Percentiles rank a stretch among this genome's conserved stretches.
These are phyloP conservation scores for Aureobasidium sp. DNA, from an alignment of 2,329 filamentous ascomycete genomes.

Conservation along the genomic window DNA sequence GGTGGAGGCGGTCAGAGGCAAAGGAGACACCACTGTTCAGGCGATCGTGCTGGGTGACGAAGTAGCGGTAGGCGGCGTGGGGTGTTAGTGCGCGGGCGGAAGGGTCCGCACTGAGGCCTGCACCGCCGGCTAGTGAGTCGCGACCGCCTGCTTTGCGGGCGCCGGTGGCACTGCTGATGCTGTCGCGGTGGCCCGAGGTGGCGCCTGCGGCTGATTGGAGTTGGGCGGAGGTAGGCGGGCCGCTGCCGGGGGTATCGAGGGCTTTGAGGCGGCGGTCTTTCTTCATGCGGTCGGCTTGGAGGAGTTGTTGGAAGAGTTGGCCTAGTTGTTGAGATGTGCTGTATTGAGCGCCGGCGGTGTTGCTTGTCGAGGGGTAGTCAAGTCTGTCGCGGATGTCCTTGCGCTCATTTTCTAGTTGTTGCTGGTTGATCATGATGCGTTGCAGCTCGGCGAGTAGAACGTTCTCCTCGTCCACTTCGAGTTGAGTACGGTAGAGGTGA, in stretches of 20 bases:
- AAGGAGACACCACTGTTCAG: constrained; percentile 82
- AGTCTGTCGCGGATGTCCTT: constrained; percentile 80
- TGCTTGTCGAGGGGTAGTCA: constrained; percentile 66
- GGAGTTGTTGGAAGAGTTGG: constrained; percentile 71
- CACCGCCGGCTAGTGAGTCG: constrained; percentile 35
- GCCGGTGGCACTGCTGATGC: constrained; percentile 29
- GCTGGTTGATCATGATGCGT: constrained; percentile 79
- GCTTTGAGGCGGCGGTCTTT: constrained; percentile 57
- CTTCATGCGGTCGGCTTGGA: constrained; percentile 79
- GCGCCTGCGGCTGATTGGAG: constrained; percentile 19
- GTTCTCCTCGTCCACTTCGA: constrained; percentile 89
- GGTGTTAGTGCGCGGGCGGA: constrained; percentile 56
- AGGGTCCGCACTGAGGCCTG: constrained; percentile 23
- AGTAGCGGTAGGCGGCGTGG: constrained; percentile 73
- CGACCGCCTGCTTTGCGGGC: constrained; percentile 32
- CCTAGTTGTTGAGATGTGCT: constrained; percentile 75
- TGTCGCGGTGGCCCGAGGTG: constrained; percentile 35
- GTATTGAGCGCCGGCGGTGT: constrained; percentile 60
- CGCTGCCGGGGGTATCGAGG: constrained; percentile 20
- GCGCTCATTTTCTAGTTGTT: constrained; percentile 80
- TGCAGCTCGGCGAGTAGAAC: constrained; percentile 83
- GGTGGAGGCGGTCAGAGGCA: constrained; percentile 74
- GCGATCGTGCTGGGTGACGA: constrained; percentile 68
- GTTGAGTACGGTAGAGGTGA: constrained; percentile 69
- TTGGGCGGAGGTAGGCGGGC: constrained; percentile 21